A percentile compares a stretch with the other conserved stretches of the same genome.
Conservation (phyloP, 225 moss, liverwort and hornwort genomes). For the Marchantia paleacea region DNA sequence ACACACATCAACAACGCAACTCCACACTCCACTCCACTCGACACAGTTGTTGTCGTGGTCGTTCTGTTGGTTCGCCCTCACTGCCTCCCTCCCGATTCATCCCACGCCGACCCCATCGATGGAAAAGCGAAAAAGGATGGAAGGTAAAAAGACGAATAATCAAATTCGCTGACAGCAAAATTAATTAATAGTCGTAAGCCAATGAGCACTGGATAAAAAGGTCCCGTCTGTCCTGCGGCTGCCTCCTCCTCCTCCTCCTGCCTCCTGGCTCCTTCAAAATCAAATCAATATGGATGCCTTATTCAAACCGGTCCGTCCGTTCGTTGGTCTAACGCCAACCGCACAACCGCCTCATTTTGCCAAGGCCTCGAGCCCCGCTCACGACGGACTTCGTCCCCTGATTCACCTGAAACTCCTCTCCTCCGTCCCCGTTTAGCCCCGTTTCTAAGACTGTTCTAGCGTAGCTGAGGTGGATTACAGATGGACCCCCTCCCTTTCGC, state of each 20-base stretch:
- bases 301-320: conserved; percentile 23
- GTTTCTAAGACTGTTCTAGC: not conserved
- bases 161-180: not conserved
- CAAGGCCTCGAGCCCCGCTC: not conserved
- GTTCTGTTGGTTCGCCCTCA: not conserved
- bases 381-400: conserved; percentile 20
- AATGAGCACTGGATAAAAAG: conserved; percentile 6
- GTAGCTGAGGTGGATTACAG: not conserved
- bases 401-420: conserved; percentile 5
- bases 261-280: not conserved
- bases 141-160: not conserved
- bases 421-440: not conserved
- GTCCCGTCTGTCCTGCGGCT: not conserved
- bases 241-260: not conserved
- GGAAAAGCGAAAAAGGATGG: not conserved
- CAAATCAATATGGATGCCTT: conserved; percentile 12
- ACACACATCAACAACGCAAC: not conserved
- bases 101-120: not conserved
- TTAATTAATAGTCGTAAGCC: not conserved
- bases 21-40: not conserved
- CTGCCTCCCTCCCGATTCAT: not conserved
- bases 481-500: no score
- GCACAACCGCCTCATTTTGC: conserved; percentile 14
- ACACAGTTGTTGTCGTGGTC: not conserved
- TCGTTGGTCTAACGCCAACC: conserved; percentile 26